A percentile compares a stretch with the other conserved stretches of the same genome.
phyloP scores from a whole-genome alignment of 768 basidiomycete genomes.

The Crepidotus variabilis region DNA sequence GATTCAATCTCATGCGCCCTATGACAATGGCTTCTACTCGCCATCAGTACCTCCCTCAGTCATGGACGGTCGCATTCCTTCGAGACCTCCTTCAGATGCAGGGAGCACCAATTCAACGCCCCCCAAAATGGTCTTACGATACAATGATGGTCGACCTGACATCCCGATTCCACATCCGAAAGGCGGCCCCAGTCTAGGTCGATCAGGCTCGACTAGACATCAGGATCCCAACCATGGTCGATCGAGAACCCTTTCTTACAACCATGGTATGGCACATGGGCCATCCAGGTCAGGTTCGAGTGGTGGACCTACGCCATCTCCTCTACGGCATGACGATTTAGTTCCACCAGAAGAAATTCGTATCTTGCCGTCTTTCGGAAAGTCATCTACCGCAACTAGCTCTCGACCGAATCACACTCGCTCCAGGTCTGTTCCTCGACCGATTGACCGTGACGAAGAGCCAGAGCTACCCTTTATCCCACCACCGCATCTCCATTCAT shows the following conservation, averaged over 20 bases:
- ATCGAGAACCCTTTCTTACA: slow-evolving; percentile 21
- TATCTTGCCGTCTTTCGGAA: slow-evolving; percentile 50
- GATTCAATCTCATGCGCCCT: slow-evolving; percentile 44
- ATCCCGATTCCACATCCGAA: slow-evolving; percentile 52
- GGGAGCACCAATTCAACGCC: slow-evolving; percentile 53
- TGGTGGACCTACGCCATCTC: slow-evolving; percentile 25
- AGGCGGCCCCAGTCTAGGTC: slow-evolving; percentile 10
- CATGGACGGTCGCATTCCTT: slow-evolving; percentile 37
- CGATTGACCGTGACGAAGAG: slow-evolving; percentile 23
- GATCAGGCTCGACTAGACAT: slow-evolving; percentile 18
- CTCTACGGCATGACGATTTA: slow-evolving; percentile 22
- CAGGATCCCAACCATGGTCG: slow-evolving; percentile 18
- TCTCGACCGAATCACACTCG: slow-evolving; percentile 33
- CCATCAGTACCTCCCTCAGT: slow-evolving; percentile 57
- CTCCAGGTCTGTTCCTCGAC: slow-evolving; percentile 45
- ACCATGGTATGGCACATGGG: slow-evolving; percentile 23
- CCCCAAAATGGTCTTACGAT: slow-evolving; percentile 71
- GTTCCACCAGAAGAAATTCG: slow-evolving; percentile 57
- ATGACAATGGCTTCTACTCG: slow-evolving; percentile 42
- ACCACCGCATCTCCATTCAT: slow-evolving; percentile 19
- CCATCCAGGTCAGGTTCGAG: slow-evolving; percentile 39
- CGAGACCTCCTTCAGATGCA: slow-evolving; percentile 43
- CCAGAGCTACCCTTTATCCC: slow-evolving; percentile 22
- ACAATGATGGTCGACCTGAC: slow-evolving; percentile 60
- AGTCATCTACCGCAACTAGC: slow-evolving; percentile 27